phyloP scores from a whole-genome alignment of 192 early-diverging fungal species.

The Rhizophagus prolifer region DNA sequence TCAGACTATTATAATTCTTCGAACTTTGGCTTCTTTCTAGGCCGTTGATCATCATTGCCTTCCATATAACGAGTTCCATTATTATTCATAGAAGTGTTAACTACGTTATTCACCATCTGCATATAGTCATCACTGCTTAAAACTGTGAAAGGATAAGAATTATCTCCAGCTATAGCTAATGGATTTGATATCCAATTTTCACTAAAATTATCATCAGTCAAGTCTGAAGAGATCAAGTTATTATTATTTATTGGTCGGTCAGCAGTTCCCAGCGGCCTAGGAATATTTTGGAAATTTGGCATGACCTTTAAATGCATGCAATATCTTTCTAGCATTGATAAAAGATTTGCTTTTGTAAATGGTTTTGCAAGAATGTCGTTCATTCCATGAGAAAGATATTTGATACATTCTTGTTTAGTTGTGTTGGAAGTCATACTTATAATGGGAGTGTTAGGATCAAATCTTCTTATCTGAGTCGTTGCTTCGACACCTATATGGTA shows the following conservation, averaged over 20 bases:
- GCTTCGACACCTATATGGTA: constrained; percentile 64
- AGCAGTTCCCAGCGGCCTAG: background rate
- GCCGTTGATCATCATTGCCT: background rate
- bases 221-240: background rate
- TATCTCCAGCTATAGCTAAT: background rate
- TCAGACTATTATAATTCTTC: background rate
- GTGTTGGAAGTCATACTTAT: constrained; percentile 77
- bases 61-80: background rate
- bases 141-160: background rate
- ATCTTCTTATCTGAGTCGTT: constrained; percentile 68
- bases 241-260: background rate
- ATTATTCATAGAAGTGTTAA: background rate
- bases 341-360: constrained; percentile 52
- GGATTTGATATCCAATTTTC: background rate
- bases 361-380: constrained; percentile 75
- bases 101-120: background rate
- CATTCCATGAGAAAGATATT: constrained; percentile 71
- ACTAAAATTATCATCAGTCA: background rate
- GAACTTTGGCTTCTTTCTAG: background rate
- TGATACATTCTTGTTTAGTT: constrained; percentile 62
- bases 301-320: constrained; percentile 47
- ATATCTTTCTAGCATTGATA: constrained; percentile 57
- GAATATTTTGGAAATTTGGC: constrained; percentile 24
- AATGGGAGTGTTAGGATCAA: constrained; percentile 68
- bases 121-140: constrained; percentile 1